These are phyloP conservation scores for Vickermania ingenoplastis DNA, from an alignment of 208 protist genomes.

Conservation along the genomic window DNA sequence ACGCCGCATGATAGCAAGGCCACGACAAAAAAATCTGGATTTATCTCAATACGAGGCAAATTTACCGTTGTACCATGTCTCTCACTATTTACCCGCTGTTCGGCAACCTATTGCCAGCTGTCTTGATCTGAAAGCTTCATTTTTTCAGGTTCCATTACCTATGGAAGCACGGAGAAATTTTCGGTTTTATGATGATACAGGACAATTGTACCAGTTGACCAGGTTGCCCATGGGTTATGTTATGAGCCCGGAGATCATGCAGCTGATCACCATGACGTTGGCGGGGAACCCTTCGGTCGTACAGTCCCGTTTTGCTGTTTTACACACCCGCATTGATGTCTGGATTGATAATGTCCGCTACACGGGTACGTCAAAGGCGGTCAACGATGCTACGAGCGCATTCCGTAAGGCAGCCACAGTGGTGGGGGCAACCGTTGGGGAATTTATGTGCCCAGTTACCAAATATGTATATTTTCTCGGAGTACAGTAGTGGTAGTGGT, in stretches of 20 bases:
- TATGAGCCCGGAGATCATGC: neutral
- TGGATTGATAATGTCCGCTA: neutral
- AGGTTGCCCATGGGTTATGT: no score
- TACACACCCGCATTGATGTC: neutral
- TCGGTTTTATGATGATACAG: neutral
- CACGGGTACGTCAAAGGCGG: no score
- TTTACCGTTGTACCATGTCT: neutral
- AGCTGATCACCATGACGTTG: neutral
- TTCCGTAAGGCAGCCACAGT: no score
- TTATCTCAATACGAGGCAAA: neutral
- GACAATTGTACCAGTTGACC: no score
- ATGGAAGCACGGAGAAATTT: neutral
- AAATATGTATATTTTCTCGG: no score
- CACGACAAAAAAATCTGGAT: neutral
- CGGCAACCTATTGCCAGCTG: neutral
- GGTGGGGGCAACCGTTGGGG: no score
- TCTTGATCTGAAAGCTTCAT: neutral
- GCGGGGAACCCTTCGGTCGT: neutral
- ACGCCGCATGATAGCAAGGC: neutral
- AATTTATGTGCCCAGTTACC: no score
- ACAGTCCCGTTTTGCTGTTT: no score
- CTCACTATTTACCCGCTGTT: neutral
- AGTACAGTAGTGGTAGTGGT: no score
- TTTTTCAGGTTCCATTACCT: neutral
- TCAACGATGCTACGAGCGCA: no score